A percentile compares a stretch with the other conserved stretches of the same genome.
phyloP scores from a whole-genome alignment of 2,329 filamentous ascomycete species.

The Xylariaceae sp. region DNA sequence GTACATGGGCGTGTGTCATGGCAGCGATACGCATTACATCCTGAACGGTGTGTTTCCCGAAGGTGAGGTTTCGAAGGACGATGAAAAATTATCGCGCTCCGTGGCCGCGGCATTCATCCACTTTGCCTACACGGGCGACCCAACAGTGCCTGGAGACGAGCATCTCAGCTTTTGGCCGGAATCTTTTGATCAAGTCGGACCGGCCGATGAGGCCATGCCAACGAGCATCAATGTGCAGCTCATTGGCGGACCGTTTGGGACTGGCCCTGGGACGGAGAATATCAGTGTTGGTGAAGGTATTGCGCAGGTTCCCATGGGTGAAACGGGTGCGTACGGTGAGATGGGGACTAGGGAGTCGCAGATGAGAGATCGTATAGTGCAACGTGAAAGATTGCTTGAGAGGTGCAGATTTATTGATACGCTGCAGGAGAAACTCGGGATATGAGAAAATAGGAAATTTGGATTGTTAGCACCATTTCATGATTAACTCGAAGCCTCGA shows the following conservation, averaged over 20 bases:
- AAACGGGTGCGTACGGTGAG: neutral
- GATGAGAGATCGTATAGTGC: neutral
- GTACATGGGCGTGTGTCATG: conserved; percentile 21
- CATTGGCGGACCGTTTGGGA: conserved; percentile 22
- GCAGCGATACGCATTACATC: conserved; percentile 27
- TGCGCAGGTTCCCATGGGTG: neutral
- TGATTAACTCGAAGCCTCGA: no score
- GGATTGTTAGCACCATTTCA: no score
- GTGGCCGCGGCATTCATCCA: conserved; percentile 20
- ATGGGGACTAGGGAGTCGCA: neutral
- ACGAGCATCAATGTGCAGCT: conserved; percentile 14
- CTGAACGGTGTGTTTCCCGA: conserved; percentile 22
- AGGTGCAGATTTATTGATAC: neutral
- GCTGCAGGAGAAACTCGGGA: neutral
- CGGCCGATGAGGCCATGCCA: neutral
- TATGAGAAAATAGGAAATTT: no score
- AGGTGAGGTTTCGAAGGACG: conserved; percentile 14
- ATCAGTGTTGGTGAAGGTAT: neutral
- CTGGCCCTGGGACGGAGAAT: conserved; percentile 4
- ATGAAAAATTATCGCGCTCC: conserved; percentile 14
- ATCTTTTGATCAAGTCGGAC: no score
- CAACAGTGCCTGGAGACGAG: conserved; percentile 10
- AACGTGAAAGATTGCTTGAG: neutral
- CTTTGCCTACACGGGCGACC: conserved; percentile 25
- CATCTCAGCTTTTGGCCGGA: conserved; percentile 17